Evolutionary conservation across 768 basidiomycete species (phyloP), one percentile per base, ranked within the genome.

Genomic region (Lyophyllum shimeji): DNA sequence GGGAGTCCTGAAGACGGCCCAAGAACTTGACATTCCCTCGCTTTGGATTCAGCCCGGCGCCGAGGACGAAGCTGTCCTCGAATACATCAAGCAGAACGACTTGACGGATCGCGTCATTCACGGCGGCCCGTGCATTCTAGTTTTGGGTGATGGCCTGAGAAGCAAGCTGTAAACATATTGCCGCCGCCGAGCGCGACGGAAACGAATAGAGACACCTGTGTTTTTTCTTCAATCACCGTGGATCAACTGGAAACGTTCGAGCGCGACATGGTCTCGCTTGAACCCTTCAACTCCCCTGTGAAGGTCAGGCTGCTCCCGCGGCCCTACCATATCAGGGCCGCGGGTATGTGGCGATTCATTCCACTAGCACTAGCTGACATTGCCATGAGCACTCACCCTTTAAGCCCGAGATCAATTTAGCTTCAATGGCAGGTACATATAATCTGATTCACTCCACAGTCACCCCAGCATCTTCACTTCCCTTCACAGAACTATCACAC

Each of bases 21-120:
- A 86, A 67, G 77, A 78, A n/a, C 80, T 84, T n/a, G 69, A 71
- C n/a, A 69, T 91, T n/a, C 87, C 86, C 5, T 79, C 85, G 2
- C 76, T 94, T 43, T 96, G 94, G 94, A 80, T 95, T 27, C 94
- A 96, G 68, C 94, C 94, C 7, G 93, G 93, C 20, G 90, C 93
- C 7, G 85, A 88, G 60, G 86, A 92, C 63, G 78, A 75, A 15
- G 70, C 71, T 2, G 90, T 94, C 46, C 70, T 76, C 15, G 64
- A 75, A 15, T 95, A 81, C 63, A 84, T 95, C 67, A 78, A 82
- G 39, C 80, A 84, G 55, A 84, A 87, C 49, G 81, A 76, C 3
- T 69, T 93, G 60, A 71, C 75, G 31, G 84, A 85, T 64, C 78
- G 78, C 56, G 89, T 90, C n/a, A 80, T 95, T 48, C 84, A 82